Base-by-base conservation (phyloP, 2,329 filamentous ascomycete species). In the Aaosphaeria pasadenensis region DNA sequence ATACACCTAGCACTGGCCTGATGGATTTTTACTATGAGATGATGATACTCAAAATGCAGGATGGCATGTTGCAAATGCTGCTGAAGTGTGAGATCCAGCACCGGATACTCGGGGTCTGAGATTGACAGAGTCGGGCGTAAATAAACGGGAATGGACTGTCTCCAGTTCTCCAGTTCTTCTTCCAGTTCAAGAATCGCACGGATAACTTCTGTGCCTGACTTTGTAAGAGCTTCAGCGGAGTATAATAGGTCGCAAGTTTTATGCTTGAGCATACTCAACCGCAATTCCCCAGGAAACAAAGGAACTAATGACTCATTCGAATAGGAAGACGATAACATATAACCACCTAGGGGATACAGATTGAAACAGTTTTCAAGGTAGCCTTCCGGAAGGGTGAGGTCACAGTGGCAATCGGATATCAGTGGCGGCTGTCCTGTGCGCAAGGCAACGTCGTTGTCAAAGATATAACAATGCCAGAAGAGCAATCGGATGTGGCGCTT, bases 351-450 rank as follows among this genome's bases (percentile, higher is more conserved):
- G 5, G 4, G 44, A 24, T n/a, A n/a, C n/a, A n/a, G n/a, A n/a
- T n/a, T n/a, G 38, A 41, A 40, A 17, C 40, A 38, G 30, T 33
- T 29, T 41, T 46, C 28, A 4, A 40, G 35, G 36, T 46, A 38
- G 28, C 28, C 29, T 29, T 35, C 35, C 7, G 44, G 44, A 4
- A 42, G 44, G 11, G 44, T 46, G 13, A 41, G 40, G 36, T 46
- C 38, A 28, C 44, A 46, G 44, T 46, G 3, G 29, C 42, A n/a
- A 30, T 46, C 44, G 30, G 40, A 28, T 40, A 46, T 13, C 4
- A n/a, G 13, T 30, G 44, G 44, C 35, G 44, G 44, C 36, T 46
- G 44, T 9, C 44, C 44, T 4, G 44, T 46, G 9, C 38, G 35
- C 13, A 46, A 28, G 24, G 35, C 36, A n/a, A 46, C 11, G 11